Conservation (phyloP, 2,329 filamentous ascomycete species). For the Pestalotiopsis sp. region DNA sequence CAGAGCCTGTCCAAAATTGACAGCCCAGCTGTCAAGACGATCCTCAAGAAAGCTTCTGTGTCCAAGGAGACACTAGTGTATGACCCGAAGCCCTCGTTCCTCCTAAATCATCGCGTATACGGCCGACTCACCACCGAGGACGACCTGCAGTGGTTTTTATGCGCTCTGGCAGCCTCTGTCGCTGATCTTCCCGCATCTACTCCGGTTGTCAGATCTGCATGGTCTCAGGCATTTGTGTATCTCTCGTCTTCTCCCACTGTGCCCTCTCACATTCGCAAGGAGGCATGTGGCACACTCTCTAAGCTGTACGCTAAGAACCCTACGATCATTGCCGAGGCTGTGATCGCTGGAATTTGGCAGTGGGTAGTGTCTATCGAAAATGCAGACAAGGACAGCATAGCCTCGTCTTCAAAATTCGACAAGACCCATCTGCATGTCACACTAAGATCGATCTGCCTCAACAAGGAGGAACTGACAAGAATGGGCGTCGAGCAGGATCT, state of each 20-base stretch:
- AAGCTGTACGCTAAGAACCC: slow-evolving; percentile 65
- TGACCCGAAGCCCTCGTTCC: slow-evolving; percentile 83
- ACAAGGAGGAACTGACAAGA: slow-evolving; percentile 50
- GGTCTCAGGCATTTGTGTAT: slow-evolving; percentile 87
- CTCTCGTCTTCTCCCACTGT: slow-evolving; percentile 67
- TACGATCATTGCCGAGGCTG: slow-evolving; percentile 58
- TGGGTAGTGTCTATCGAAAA: slow-evolving; percentile 71
- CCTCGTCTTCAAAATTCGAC: slow-evolving; percentile 66
- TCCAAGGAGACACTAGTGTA: slow-evolving; percentile 66
- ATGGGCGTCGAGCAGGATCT: slow-evolving; percentile 45
- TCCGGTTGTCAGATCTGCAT: slow-evolving; percentile 62
- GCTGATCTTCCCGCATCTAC: slow-evolving; percentile 53
- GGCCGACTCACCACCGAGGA: slow-evolving; percentile 75
- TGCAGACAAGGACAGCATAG: slow-evolving; percentile 78
- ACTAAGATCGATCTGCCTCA: slow-evolving; percentile 65
- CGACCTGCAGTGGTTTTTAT: slow-evolving; percentile 77
- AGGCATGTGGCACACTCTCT: slow-evolving; percentile 64
- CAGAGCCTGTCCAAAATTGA: slow-evolving; percentile 58
- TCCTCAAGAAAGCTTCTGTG: slow-evolving; percentile 64
- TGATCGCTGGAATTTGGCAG: slow-evolving; percentile 77
- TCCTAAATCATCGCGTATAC: slow-evolving; percentile 84
- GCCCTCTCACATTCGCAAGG: slow-evolving; percentile 64
- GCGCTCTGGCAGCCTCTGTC: slow-evolving; percentile 67
- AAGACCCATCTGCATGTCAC: slow-evolving; percentile 64
- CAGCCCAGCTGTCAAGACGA: slow-evolving; percentile 45